Evolutionary conservation across 345 rosid species (phyloP).

Genomic region (Arabis alpina): DNA sequence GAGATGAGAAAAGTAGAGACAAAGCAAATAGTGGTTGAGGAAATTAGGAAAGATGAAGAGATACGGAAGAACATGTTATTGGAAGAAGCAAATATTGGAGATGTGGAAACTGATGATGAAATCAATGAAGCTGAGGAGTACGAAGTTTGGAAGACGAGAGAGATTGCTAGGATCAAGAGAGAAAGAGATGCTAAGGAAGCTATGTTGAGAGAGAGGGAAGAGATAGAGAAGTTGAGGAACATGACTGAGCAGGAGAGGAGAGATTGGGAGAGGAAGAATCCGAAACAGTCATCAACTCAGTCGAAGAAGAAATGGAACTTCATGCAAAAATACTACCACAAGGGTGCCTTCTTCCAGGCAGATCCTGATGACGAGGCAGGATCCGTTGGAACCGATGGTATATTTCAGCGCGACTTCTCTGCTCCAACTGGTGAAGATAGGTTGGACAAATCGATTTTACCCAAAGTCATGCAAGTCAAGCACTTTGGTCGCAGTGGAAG

Average conservation of each 20-base stretch:
- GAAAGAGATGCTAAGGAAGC: slow-evolving; percentile 72
- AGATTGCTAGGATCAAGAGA: slow-evolving; percentile 73
- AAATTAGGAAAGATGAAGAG: slow-evolving; percentile 66
- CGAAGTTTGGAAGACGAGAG: slow-evolving; percentile 83
- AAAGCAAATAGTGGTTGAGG: slow-evolving; percentile 68
- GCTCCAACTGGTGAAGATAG: slow-evolving; percentile 83
- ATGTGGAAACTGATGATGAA: slow-evolving; percentile 84
- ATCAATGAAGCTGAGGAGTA: slow-evolving; percentile 79
- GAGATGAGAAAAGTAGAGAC: slow-evolving; percentile 67
- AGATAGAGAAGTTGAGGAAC: slow-evolving; percentile 70
- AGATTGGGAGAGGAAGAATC: slow-evolving; percentile 85
- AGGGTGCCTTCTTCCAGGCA: slow-evolving; percentile 76
- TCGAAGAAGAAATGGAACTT: slow-evolving; percentile 75
- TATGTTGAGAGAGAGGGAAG: slow-evolving; percentile 76
- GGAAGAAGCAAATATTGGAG: slow-evolving; percentile 66
- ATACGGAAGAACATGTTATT: slow-evolving; percentile 64
- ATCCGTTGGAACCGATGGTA: slow-evolving; percentile 51
- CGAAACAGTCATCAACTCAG: slow-evolving; percentile 52
- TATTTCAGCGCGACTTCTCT: slow-evolving; percentile 67
- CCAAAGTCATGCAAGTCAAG: slow-evolving; percentile 82
- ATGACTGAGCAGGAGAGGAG: slow-evolving; percentile 89
- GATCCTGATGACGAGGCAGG: slow-evolving; percentile 58
- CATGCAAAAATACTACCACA: slow-evolving; percentile 82
- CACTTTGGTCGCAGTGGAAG: slow-evolving; percentile 87
- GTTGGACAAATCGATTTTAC: slow-evolving; percentile 72